Base-by-base conservation (phyloP, 2,329 filamentous ascomycete genomes). In the Aspergillus uvarum region DNA sequence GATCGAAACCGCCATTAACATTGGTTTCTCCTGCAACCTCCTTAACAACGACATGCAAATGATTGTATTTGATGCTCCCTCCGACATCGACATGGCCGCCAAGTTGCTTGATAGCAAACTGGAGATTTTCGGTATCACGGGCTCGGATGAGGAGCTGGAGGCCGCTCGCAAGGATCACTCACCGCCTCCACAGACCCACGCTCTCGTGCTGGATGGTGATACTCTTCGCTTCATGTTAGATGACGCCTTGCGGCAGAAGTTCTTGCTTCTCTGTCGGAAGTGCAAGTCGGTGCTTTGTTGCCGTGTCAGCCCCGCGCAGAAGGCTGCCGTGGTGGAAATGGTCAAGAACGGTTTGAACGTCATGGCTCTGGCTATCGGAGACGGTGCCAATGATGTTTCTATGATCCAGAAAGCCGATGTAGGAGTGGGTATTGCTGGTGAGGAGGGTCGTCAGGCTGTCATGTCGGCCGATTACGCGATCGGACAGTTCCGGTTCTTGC, bases 1-100 rank as follows among this genome's bases (percentile, higher is more conserved):
- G 78, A 93, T 97, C 42, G 95, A 98, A 78, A 99, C 95, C 21
- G 95, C 95, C 59, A 98, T 99, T 86, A 98, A 98, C 79, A 98
- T 98, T 72, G 95, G 94, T 3, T 98, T 97, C 78, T 98, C 95
- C 53, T 55, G 53, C 42, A 55, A 55, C 12, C 53, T 55, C 4
- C 29, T 55, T 5, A 55, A 55, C 11, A 55, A 48, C 19, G 53
- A 55, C 10, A 55, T 55, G 53, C 42, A 93, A 67, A 57, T 57
- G 7, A 51, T 57, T 22, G 24, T 57, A 3, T 21, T 57, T 16
- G 47, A 49, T 42, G 54, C 53, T 10, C 22, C 19, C 24, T 47
- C 42, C 3, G 53, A 55, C n/a, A 31, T 47, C 12, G 53, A 55
- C 19, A 55, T 55, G 53, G 53, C 53, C n/a, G 53, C 53, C 2